Evolutionary conservation across 768 basidiomycete genomes (phyloP).

Genomic region (Mrakia frigida): DNA sequence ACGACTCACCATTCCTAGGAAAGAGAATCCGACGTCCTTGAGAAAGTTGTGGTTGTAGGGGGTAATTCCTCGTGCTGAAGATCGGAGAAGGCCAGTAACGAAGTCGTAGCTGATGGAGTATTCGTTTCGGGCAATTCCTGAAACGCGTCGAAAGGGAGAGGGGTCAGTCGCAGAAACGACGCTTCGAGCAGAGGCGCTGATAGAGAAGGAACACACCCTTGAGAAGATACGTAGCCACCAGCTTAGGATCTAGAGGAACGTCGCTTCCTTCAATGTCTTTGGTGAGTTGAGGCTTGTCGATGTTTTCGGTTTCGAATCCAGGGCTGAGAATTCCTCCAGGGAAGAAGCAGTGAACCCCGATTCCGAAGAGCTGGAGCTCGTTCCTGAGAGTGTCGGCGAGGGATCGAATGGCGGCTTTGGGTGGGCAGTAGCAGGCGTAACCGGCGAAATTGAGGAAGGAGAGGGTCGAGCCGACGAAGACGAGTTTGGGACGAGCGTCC

Average conservation of each 20-base stretch:
- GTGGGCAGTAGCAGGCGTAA: slow-evolving; percentile 72
- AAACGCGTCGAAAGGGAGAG: not conserved
- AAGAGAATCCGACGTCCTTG: slow-evolving; percentile 50
- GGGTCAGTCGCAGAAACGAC: not conserved
- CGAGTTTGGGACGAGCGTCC: slow-evolving; percentile 58
- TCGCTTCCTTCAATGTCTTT: slow-evolving; percentile 72
- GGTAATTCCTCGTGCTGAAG: slow-evolving; percentile 60
- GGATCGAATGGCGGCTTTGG: slow-evolving; percentile 79
- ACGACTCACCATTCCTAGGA: slow-evolving; percentile 49
- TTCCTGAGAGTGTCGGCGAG: slow-evolving; percentile 76
- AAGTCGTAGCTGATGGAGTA: slow-evolving; percentile 72
- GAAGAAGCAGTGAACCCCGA: slow-evolving; percentile 73
- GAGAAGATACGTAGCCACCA: slow-evolving; percentile 57
- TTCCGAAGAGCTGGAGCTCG: slow-evolving; percentile 71
- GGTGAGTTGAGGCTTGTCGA: slow-evolving; percentile 67
- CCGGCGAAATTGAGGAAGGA: slow-evolving; percentile 73
- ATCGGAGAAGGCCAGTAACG: slow-evolving; percentile 61
- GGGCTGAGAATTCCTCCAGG: slow-evolving; percentile 75
- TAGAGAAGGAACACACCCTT: slow-evolving; percentile 49
- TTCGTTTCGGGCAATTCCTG: slow-evolving; percentile 64
- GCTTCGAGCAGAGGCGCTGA: not conserved
- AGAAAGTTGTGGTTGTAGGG: slow-evolving; percentile 59
- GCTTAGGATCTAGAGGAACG: slow-evolving; percentile 58
- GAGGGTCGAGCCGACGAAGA: slow-evolving; percentile 68
- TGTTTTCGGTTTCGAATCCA: slow-evolving; percentile 70